A percentile compares a stretch with the other conserved stretches of the same genome.
Conservation (phyloP, 495 filamentous ascomycete genomes). For the Lasiosphaeria hispida region DNA sequence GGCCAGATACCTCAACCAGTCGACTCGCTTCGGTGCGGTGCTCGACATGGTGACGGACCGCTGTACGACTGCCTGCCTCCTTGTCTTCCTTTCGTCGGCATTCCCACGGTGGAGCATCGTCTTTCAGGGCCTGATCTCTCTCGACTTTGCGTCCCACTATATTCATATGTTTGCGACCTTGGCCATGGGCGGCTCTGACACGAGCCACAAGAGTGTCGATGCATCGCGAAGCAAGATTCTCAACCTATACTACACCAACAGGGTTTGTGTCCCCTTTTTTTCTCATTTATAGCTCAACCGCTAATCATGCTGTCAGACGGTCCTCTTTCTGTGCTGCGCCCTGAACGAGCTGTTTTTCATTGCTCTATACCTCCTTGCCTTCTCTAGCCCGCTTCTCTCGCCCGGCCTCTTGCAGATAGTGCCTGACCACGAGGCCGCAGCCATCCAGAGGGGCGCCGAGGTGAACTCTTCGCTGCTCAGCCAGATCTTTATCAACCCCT, state of each 20-base stretch:
- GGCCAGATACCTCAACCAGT: constrained; percentile 83
- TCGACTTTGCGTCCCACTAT: constrained; percentile 95
- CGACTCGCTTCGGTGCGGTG: constrained; percentile 90
- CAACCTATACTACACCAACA: constrained; percentile 95
- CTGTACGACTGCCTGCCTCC: constrained; percentile 89
- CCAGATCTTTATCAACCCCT: constrained; percentile 76
- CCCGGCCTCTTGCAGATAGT: constrained; percentile 66
- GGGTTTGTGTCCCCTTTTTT: constrained; percentile 54
- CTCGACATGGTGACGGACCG: constrained; percentile 91
- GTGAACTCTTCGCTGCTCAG: constrained; percentile 58
- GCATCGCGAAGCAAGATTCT: constrained; percentile 73
- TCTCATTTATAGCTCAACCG: background rate
- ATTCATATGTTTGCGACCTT: constrained; percentile 97
- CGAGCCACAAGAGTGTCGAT: constrained; percentile 93
- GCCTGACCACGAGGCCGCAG: constrained; percentile 46
- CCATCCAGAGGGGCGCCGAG: constrained; percentile 63
- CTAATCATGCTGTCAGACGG: constrained; percentile 56
- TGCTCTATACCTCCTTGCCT: constrained; percentile 94
- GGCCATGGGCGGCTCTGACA: constrained; percentile 70
- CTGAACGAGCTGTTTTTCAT: constrained; percentile 97
- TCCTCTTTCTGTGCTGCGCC: constrained; percentile 86
- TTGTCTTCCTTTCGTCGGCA: constrained; percentile 89
- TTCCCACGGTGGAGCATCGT: constrained; percentile 89
- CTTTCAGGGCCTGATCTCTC: constrained; percentile 86
- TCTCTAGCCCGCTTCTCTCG: constrained; percentile 81